phyloP scores from a whole-genome alignment of 2,329 filamentous ascomycete species.

The Diaporthe capsici region DNA sequence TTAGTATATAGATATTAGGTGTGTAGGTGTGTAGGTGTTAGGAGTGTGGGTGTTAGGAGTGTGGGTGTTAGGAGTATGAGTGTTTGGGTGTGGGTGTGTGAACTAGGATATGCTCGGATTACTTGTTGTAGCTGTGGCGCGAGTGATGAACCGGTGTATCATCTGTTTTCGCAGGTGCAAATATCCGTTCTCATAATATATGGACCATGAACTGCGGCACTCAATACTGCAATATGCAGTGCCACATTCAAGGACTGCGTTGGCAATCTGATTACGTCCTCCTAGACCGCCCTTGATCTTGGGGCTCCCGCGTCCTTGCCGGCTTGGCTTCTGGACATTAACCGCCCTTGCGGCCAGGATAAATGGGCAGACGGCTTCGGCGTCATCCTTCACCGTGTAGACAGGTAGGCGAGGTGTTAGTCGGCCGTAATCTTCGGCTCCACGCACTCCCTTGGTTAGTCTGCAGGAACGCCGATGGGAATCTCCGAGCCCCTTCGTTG shows the following conservation, averaged over 20 bases:
- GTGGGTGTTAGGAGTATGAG: too few relatives aligned
- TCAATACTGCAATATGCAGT: not conserved
- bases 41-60: too few relatives aligned
- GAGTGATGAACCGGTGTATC: too few relatives aligned
- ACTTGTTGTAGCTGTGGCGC: too few relatives aligned
- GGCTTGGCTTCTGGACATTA: not conserved
- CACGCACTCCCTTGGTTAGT: not conserved
- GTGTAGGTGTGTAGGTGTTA: too few relatives aligned
- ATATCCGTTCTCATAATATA: too few relatives aligned
- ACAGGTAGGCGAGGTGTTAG: not conserved
- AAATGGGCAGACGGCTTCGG: not conserved
- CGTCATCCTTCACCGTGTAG: not conserved
- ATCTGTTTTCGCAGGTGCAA: too few relatives aligned
- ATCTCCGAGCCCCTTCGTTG: conserved; percentile 4
- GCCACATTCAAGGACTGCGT: too few relatives aligned
- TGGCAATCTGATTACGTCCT: not conserved
- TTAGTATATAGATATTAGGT: too few relatives aligned
- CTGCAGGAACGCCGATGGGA: conserved; percentile 10
- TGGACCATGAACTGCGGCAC: not conserved
- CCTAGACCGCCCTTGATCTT: too few relatives aligned
- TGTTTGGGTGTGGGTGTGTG: too few relatives aligned
- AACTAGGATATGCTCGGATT: too few relatives aligned
- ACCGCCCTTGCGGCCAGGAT: not conserved
- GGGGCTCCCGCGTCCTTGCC: not conserved
- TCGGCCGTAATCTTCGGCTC: not conserved